These are phyloP conservation scores for Tolypocladium ovalisporum DNA, from an alignment of 2,329 filamentous ascomycete genomes.

Conservation along the genomic window DNA sequence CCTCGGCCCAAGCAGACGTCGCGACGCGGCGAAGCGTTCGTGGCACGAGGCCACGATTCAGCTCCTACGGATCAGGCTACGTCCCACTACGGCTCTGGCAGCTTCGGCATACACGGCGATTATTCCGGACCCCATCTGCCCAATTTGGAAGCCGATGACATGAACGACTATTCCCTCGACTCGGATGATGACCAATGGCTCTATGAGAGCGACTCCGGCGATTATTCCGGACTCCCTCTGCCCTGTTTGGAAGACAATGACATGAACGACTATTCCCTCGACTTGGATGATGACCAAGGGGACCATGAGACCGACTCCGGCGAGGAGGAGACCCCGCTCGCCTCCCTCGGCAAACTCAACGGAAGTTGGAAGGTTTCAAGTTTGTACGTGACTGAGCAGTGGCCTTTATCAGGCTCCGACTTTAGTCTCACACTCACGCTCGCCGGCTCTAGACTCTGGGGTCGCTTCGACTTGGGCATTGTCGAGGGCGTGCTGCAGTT, in stretches of 20 bases:
- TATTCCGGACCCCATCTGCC: conserved; percentile 8
- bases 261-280: too few relatives aligned
- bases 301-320: too few relatives aligned
- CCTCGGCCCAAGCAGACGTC: too few relatives aligned
- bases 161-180: too few relatives aligned
- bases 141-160: conserved; percentile 4
- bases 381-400: conserved; percentile 12
- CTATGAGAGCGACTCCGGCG: too few relatives aligned
- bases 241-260: too few relatives aligned
- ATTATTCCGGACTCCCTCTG: too few relatives aligned
- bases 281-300: too few relatives aligned
- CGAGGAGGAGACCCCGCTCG: conserved; percentile 2
- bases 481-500: conserved; percentile 31
- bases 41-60: conserved; percentile 11
- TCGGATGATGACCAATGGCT: too few relatives aligned
- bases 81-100: background rate
- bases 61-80: background rate
- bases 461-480: conserved; percentile 29
- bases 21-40: conserved; percentile 13
- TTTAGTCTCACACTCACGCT: conserved; percentile 27
- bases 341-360: conserved; percentile 27
- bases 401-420: conserved; percentile 12
- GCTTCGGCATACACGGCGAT: background rate
- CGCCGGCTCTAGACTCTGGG: conserved; percentile 30
- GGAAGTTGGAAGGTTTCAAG: conserved; percentile 30